These are phyloP conservation scores for Sarcocystis neurona DNA, from an alignment of 169 alveolate species.

Conservation along the genomic window DNA sequence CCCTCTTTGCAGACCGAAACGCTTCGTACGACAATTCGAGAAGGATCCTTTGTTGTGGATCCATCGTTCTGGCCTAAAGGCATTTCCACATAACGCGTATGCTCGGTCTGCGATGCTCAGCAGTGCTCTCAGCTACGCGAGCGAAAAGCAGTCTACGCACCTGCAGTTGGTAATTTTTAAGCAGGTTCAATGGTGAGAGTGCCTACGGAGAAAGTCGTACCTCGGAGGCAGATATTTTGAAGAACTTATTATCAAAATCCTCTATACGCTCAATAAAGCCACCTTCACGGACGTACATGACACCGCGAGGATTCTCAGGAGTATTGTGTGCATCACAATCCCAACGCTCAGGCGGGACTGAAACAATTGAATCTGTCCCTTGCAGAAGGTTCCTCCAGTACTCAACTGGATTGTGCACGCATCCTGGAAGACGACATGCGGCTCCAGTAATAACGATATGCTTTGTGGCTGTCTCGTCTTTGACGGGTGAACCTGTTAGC, in stretches of 20 bases:
- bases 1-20: conserved; percentile 62
- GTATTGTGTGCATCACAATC: conserved; percentile 65
- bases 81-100: conserved; percentile 40
- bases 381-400: conserved; percentile 68
- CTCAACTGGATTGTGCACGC: conserved; percentile 60
- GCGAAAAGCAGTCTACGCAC: not conserved
- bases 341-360: conserved; percentile 74
- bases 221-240: conserved; percentile 68
- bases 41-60: conserved; percentile 76
- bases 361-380: conserved; percentile 69
- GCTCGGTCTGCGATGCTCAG: not conserved
- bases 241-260: conserved; percentile 71
- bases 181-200: not conserved
- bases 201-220: conserved; percentile 34
- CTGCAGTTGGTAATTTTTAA: not conserved
- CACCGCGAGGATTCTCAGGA: conserved; percentile 67
- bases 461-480: not conserved
- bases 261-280: conserved; percentile 63
- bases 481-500: not conserved
- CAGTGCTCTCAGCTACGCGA: not conserved
- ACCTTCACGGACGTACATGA: conserved; percentile 68
- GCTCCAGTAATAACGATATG: conserved; percentile 64
- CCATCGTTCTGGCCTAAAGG: conserved; percentile 72
- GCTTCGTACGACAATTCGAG: conserved; percentile 72
- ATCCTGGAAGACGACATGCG: conserved; percentile 74